Evolutionary conservation across 2,329 filamentous ascomycete genomes (phyloP), one percentile per base, ranked within the genome.

Genomic region (Cytospora schulzeri): DNA sequence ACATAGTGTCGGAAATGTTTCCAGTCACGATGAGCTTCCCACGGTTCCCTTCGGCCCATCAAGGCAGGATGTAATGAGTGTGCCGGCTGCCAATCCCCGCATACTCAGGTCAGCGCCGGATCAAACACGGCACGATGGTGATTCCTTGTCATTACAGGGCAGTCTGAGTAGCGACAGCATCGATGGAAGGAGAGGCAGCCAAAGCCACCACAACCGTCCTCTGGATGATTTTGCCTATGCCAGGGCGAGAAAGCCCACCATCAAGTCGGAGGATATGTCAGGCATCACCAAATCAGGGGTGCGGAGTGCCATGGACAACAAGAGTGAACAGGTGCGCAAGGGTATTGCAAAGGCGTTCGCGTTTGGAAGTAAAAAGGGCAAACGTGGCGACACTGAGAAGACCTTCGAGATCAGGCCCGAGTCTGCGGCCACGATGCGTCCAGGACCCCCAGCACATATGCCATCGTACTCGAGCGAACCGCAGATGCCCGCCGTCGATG

Each of bases 281-380:
- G 81, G 79, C 8, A 85, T 86, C 57, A 83, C 85, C 69, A 83
- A 82, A 68, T 85, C 83, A 2, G 81, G 81, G 0, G 75, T 87
- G 57, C 77, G 84, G 54, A 81, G 75, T 53, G 78, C 77, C 26
- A 74, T 86, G 56, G 84, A 87, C 68, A 83, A 82, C 73, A 83
- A 78, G 69, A 86, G 83, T 68, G 82, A 85, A n/a, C 79, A 77
- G 28, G 79, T 86, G 24, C 76, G 84, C 45, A 81, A 80, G 55
- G 83, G 83, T 0, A 73, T 87, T 2, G 81, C 79, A 15, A 85
- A 84, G 64, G 82, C 81, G 0, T 85, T 86, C 67, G 74, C 77
- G 0, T 85, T 86, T 67, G 78, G 80, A 70, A 82, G 82, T 69
- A 80, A 79, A 64, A 79, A 81, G 38, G 77, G 71, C 28, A 68